Evolutionary conservation across 164 flowering plant genomes (phyloP).

Genomic region (Vitis amurensis): DNA sequence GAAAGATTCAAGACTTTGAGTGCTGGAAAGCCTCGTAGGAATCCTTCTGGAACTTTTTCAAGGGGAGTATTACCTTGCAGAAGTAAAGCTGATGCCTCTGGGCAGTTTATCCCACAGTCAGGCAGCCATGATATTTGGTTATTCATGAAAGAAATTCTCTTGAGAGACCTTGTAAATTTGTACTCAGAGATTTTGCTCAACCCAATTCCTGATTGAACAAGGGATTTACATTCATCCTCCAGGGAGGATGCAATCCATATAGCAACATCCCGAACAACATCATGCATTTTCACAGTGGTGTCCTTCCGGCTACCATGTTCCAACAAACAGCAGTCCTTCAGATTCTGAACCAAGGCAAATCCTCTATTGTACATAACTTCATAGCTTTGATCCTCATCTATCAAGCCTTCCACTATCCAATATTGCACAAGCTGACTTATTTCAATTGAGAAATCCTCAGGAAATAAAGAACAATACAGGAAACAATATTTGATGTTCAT

Average conservation of each 20-base stretch:
- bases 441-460: conserved; percentile 18
- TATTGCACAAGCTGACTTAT: conserved; percentile 9
- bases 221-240: conserved; percentile 6
- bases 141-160: conserved; percentile 16
- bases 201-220: conserved; percentile 9
- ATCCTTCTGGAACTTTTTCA: conserved; percentile 11
- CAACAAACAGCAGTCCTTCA: conserved; percentile 17
- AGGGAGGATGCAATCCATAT: conserved; percentile 12
- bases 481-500: conserved; percentile 8
- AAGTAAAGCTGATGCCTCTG: conserved; percentile 12
- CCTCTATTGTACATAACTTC: conserved; percentile 12
- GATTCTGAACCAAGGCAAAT: conserved; percentile 6
- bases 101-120: background rate
- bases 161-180: background rate
- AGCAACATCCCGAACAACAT: conserved; percentile 18
- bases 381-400: conserved; percentile 6
- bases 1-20: conserved; percentile 21
- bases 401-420: conserved; percentile 22
- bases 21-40: conserved; percentile 6
- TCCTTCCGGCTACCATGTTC: conserved; percentile 4
- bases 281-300: conserved; percentile 18
- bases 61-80: conserved; percentile 24
- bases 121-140: conserved; percentile 15
- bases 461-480: conserved; percentile 18
- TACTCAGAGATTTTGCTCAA: conserved; percentile 4